These are phyloP conservation scores for Thielaviopsis euricoi DNA, from an alignment of 2,329 filamentous ascomycete genomes.

Conservation along the genomic window DNA sequence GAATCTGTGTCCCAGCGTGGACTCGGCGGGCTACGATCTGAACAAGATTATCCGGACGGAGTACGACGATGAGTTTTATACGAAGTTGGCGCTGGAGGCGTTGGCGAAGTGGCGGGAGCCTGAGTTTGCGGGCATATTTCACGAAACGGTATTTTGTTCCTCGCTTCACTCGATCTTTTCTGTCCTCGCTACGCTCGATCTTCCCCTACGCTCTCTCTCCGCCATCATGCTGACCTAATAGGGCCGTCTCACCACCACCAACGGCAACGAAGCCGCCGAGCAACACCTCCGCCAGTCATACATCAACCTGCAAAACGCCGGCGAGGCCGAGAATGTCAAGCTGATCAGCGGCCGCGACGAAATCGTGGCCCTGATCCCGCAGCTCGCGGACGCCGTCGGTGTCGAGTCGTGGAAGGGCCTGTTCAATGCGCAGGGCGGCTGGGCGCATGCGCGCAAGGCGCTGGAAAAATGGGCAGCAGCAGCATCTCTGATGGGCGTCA, in stretches of 20 bases:
- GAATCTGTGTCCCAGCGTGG: slow-evolving; percentile 9
- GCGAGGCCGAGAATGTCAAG: slow-evolving; percentile 15
- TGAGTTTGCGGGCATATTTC: slow-evolving; percentile 11
- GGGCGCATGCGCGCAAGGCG: slow-evolving; percentile 17
- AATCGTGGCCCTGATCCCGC: neutral
- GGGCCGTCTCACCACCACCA: slow-evolving; percentile 12
- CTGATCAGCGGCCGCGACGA: neutral
- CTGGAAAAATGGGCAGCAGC: slow-evolving; percentile 11
- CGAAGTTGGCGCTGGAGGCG: slow-evolving; percentile 16
- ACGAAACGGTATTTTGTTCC: slow-evolving; percentile 11
- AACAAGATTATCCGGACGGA: slow-evolving; percentile 24
- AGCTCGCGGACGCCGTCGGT: neutral
- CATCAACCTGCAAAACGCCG: slow-evolving; percentile 15
- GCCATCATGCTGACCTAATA: neutral
- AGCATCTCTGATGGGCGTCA: slow-evolving; percentile 16
- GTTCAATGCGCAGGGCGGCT: slow-evolving; percentile 18
- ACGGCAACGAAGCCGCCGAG: slow-evolving; percentile 6
- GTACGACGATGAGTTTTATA: slow-evolving; percentile 19
- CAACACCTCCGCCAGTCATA: slow-evolving; percentile 12
- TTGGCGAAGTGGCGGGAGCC: slow-evolving; percentile 10
- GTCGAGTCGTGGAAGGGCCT: slow-evolving; percentile 2
- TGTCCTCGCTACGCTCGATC: neutral
- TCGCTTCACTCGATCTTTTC: too few relatives aligned
- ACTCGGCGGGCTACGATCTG: slow-evolving; percentile 17
- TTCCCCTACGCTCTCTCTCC: too few relatives aligned